Base-by-base conservation (phyloP, 371 early-diverging fungal species). In the Mortierella sp. region DNA sequence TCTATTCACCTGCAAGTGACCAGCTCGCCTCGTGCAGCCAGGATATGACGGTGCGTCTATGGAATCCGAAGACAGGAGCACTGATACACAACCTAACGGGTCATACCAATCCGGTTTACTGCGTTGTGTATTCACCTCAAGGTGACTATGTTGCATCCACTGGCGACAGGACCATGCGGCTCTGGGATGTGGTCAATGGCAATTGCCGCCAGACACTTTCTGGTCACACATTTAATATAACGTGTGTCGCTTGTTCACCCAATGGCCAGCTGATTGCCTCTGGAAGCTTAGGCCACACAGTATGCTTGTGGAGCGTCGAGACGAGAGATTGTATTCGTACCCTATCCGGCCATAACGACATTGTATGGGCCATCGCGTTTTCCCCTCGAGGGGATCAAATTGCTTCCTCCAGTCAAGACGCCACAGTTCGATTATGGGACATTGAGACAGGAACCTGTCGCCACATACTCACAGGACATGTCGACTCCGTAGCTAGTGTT, bases 371-470 rank as follows among this genome's bases (percentile, higher is more conserved):
- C 27, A 38, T 59, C 14, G 41, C 50, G 0, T 59, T 31, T 34
- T 59, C 59, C 2, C 59, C 59, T 18, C n/a, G n/a, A 4, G 59
- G 49, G 18, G 21, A 50, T 10, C 28, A 42, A n/a, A 13, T 61
- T 30, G 21, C 53, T 1, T 41, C 61, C 2, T 41, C 26, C 3
- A 52, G 61, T 42, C 7, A 38, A n/a, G 52, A 51, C 6, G 26
- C 9, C 18, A 52, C 43, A 27, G 31, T 52, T 19, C 27, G 52
- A 19, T 28, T 61, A 27, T 61, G 61, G 61, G 52, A 61, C 43
- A 2, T 28, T 12, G 13, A 47, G 10, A 60, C 19, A 19, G 50
- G 27, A 2, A 13, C 23, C 7, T 39, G 10, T 21, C 9, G 13
- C 1, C 34, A 3, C n/a, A 4, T 16, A 18, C 18, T 52, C 31